Base-by-base conservation (phyloP, 192 early-diverging fungal genomes). In the Coemansia sp. region DNA sequence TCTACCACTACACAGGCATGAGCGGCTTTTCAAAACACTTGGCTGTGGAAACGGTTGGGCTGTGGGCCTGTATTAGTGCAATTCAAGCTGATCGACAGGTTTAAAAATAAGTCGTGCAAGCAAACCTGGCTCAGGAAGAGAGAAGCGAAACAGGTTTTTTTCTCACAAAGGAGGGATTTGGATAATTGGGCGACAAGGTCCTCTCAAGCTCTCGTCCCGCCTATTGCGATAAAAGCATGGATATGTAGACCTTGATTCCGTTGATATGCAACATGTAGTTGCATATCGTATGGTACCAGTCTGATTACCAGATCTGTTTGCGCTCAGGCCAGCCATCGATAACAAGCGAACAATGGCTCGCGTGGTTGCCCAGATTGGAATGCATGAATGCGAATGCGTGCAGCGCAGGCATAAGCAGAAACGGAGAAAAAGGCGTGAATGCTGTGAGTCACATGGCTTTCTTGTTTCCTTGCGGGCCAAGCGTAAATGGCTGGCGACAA, bases 391-490 rank as follows among this genome's bases (percentile, higher is more conserved):
- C 39, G 43, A 21, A 18, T 45, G 16, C 39, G 39, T 42, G 39
- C 39, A 42, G 39, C 39, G 24, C 26, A 53, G 51, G 14, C 6
- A 16, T 10, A 51, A 51, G 23, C 48, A 11, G 48, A 43, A 26
- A 50, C 7, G 13, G 2, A 9, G 24, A 20, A 26, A 18, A 20
- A n/a, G 2, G 6, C n/a, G 33, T n/a, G 34, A 16, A 13, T 13
- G n/a, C 31, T n/a, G 11, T 56, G 56, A 58, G 56, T 58, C 56
- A 58, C 56, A 58, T 58, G 56, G 16, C 26, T 3, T 40, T 14
- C 39, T 40, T 14, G 1, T 40, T 40, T 40, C 39, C 39, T 40
- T 40, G 13, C 16, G 5, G 39, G 39, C 39, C 39, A 16, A 5
- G 39, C n/a, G 23, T 10, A 50, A 24, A 50, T 24, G 21, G 46